Evolutionary conservation across 2,329 filamentous ascomycete species (phyloP), one percentile per base, ranked within the genome.

Genomic region (Nannizziopsis arthrosporioides): DNA sequence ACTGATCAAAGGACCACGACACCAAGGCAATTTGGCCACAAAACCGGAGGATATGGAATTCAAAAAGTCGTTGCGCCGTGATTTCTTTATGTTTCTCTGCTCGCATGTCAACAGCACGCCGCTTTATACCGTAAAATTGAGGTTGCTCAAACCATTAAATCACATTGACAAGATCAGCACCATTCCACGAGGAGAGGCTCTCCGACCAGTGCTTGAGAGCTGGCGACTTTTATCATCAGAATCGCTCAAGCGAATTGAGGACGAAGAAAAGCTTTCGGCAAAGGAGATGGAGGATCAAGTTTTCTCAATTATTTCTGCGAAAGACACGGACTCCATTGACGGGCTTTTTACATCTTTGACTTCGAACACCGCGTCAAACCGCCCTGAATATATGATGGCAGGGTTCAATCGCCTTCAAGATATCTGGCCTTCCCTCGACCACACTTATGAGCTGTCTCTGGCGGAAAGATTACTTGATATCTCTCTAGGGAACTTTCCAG

Each of bases 41-140:
- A 71, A 59, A 32, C 56, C 54, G 2, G 56, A 63, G 18, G 59
- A 63, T 5, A 61, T 73, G 6, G 76, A 80, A 44, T 54, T 82
- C 44, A 82, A 80, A 57, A 73, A 85, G 52, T 69, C 80, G 7
- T 67, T 78, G 5, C 75, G 86, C 52, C 68, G 77, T 2, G 75
- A 80, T 5, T 68, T 94, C 9, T 72, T 89, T 40, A 73, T 75
- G 1, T 92, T 84, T 61, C 68, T 96, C 8, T 78, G 82, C 44
- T 81, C 80, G 22, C 89, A 95, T 63, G 73, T 78, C 19, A 72
- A 82, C 8, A 67, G 73, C 11, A 84, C 85, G 1, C 85, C 89
- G 0, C 62, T 86, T 0, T 69, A 84, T 39, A 63, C 72, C 4
- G 78, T 86, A 44, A 92, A 93, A 61, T 64, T 82, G 17, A 74